Evolutionary conservation across 805 yeast species (phyloP), one percentile per base, ranked within the genome.

Genomic region (Cyberlindnera euphorbiae): DNA sequence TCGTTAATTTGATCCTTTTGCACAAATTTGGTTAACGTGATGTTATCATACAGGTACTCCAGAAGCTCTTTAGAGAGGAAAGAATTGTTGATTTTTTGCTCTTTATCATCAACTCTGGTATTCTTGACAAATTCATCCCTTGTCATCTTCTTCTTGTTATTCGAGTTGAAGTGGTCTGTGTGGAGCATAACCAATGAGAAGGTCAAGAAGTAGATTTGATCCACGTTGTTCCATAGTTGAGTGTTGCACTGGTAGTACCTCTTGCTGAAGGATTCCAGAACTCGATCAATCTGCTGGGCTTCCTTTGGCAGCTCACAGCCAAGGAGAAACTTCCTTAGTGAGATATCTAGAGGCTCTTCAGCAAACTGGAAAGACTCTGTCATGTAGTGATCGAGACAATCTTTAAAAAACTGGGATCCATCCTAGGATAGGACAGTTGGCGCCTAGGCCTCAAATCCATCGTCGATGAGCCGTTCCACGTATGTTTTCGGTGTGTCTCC

Each of bases 221-320:
- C 83, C 7, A 50, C 40, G 40, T 52, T 47, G 13, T 49, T 52
- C 69, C 69, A 65, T 2, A 48, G 26, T 3, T 31, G 18, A 1
- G 8, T 6, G 26, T 52, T 53, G 18, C 48, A 45, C 1, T 40
- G 32, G 41, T 66, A 67, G 54, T 76, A 83, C 17, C 71, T 65
- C 19, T 50, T 52, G 8, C 83, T 71, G 56, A 83, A 79, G 22
- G 69, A 69, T 35, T 71, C 73, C 27, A 83, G 59, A 4, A 80
- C 67, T 31, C 88, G 63, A 48, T 83, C 90, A 33, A 83, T 82
- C 50, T 83, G 89, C 52, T 82, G 90, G 0, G 86, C 64, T 50
- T 83, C 93, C 42, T 66, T 70, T 0, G 93, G 93, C 17, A 83
- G 59, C 36, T 75, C 75, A 38, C 76, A 67, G 32, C 67, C 59